phyloP scores from a whole-genome alignment of 345 rosid species.

The Rhizophora apiculata region DNA sequence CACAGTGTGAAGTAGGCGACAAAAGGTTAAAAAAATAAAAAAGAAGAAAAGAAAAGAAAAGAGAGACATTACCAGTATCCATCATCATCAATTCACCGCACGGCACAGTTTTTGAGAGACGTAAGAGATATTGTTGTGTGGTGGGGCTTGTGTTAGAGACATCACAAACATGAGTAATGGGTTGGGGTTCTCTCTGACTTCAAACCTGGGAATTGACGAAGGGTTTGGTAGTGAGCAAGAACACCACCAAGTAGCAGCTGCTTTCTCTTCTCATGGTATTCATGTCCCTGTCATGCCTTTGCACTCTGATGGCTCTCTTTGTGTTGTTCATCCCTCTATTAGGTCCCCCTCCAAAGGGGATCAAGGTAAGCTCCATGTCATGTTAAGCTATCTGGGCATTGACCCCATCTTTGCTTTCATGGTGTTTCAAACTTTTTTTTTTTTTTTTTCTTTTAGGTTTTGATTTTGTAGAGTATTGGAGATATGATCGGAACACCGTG shows the following conservation, averaged over 20 bases:
- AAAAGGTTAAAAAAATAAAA: neutral
- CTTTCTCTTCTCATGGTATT: slow-evolving; percentile 17
- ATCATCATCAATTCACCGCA: neutral
- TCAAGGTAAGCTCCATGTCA: slow-evolving; percentile 18
- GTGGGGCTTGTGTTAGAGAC: neutral
- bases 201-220: slow-evolving; percentile 52
- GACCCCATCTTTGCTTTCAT: neutral
- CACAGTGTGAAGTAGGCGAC: neutral
- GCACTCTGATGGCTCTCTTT: slow-evolving; percentile 62
- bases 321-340: slow-evolving; percentile 39
- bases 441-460: neutral
- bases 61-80: neutral
- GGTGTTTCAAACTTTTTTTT: neutral
- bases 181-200: slow-evolving; percentile 68
- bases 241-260: slow-evolving; percentile 14
- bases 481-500: slow-evolving; percentile 36
- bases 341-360: slow-evolving; percentile 29
- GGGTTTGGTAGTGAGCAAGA: slow-evolving; percentile 23
- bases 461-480: slow-evolving; percentile 39
- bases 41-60: neutral
- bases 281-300: slow-evolving; percentile 49
- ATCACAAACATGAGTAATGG: slow-evolving; percentile 54
- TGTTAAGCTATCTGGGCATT: neutral
- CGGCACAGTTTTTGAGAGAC: slow-evolving; percentile 4
- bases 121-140: neutral